phyloP scores from a whole-genome alignment of 2,329 filamentous ascomycete genomes.

The Aspergillus brasiliensis region DNA sequence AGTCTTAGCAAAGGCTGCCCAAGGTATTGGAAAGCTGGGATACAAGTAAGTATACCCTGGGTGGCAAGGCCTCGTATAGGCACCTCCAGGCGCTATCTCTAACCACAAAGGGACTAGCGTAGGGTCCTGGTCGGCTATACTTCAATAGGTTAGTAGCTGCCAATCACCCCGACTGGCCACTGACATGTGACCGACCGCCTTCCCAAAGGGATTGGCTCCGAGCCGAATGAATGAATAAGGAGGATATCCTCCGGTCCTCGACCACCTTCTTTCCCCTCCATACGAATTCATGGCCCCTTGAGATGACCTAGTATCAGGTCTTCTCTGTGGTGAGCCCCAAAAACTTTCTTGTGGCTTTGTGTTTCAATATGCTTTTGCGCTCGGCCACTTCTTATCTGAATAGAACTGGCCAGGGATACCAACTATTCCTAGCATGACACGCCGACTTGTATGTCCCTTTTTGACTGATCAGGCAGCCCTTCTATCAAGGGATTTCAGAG shows the following conservation, averaged over 20 bases:
- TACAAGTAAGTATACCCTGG: too few relatives aligned
- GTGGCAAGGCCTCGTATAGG: too few relatives aligned
- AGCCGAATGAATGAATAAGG: conserved; percentile 1
- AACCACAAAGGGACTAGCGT: too few relatives aligned
- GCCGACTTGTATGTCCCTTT: conserved; percentile 41
- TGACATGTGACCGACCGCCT: conserved; percentile 32
- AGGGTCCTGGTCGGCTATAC: too few relatives aligned
- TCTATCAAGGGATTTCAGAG: neutral
- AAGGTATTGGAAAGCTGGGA: too few relatives aligned
- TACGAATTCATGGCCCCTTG: conserved; percentile 26
- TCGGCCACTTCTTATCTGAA: conserved; percentile 28
- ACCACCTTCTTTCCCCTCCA: conserved; percentile 13
- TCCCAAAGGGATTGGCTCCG: conserved; percentile 9
- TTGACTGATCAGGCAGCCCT: neutral
- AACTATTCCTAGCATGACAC: conserved; percentile 42
- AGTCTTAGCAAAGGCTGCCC: too few relatives aligned
- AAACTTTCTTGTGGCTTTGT: conserved; percentile 17
- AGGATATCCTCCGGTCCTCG: conserved; percentile 1
- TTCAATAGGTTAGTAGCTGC: neutral
- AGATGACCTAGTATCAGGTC: conserved; percentile 33
- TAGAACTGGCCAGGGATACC: conserved; percentile 33
- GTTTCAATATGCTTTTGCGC: conserved; percentile 37
- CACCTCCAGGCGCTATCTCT: too few relatives aligned
- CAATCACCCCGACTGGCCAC: neutral
- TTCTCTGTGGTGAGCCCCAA: conserved; percentile 28